Base-by-base conservation (phyloP, 2,329 filamentous ascomycete species). In the Clonostachys rosea region DNA sequence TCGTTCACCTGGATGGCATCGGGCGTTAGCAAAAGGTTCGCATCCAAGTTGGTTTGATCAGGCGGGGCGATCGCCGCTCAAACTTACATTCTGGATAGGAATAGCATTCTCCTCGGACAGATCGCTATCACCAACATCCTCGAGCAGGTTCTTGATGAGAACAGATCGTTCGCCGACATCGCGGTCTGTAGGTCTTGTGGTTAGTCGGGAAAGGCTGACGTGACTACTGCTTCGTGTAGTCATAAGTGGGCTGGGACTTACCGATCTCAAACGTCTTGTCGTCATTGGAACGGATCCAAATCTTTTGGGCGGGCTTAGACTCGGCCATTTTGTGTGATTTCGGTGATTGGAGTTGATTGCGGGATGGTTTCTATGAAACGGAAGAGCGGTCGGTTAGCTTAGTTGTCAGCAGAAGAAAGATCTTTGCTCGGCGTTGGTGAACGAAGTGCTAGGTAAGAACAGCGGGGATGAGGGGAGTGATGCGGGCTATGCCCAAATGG, bases 141-240 rank as follows among this genome's bases (percentile, higher is more conserved):
- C 91, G 42, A 99, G 81, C 86, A 99, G 86, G 78, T 97, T 96
- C 83, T 96, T 96, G 76, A 99, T 95, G 46, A 99, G 79, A 61
- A 96, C 83, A 4, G 90, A 96, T 55, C 92, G 89, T 75, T 96
- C 90, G 40, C 89, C 90, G 51, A 97, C 88, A 36, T 81, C 76
- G 54, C 89, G 89, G 54, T 95, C 91, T 88, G 52, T 24, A 50
- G 39, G 37, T 16, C 17, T 6, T 37, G 43, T n/a, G 36, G 17
- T 37, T 14, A 24, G 14, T 14, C 16, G 24, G 24, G 13, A 34
- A n/a, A 39, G 16, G 30, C 20, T 11, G 39, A 34, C 16, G 40
- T 30, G 24, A 30, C 24, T 30, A 10, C 24, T 30, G 24, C 24
- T 30, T 30, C 24, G 8, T 30, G 24, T 30, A 30, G 24, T 30